phyloP scores from a whole-genome alignment of 805 yeast species.

The Grigorovia humatica region DNA sequence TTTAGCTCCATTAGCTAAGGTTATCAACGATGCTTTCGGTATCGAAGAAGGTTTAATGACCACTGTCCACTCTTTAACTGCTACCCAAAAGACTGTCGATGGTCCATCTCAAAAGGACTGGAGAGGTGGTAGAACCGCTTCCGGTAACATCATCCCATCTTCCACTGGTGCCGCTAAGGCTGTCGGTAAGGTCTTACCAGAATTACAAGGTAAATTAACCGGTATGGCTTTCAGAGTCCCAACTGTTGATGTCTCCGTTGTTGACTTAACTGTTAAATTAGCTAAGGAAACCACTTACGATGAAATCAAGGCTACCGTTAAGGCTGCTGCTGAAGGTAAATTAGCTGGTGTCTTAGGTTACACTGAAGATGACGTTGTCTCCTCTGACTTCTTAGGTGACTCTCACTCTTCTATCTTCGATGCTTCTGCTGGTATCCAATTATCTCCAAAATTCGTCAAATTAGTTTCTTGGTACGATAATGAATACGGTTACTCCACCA shows the following conservation, averaged over 20 bases:
- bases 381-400: conserved; percentile 58
- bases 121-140: conserved; percentile 75
- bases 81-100: conserved; percentile 65
- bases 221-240: conserved; percentile 71
- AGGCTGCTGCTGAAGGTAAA: conserved; percentile 49
- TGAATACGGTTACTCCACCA: conserved; percentile 67
- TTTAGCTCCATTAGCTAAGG: conserved; percentile 65
- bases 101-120: conserved; percentile 73
- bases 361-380: conserved; percentile 64
- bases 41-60: conserved; percentile 70
- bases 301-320: conserved; percentile 50
- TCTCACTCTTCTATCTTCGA: conserved; percentile 56
- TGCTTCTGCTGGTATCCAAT: conserved; percentile 59
- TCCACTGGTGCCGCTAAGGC: conserved; percentile 74
- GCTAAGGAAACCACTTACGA: conserved; percentile 49
- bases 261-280: conserved; percentile 59
- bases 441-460: conserved; percentile 61
- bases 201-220: conserved; percentile 60
- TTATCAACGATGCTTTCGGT: conserved; percentile 54
- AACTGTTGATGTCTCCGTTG: conserved; percentile 63
- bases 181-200: conserved; percentile 65
- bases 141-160: conserved; percentile 66
- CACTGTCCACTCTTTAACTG: conserved; percentile 63
- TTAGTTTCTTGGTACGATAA: conserved; percentile 67
- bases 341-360: conserved; percentile 56